A percentile compares a stretch with the other conserved stretches of the same genome.
Evolutionary conservation across 2,329 filamentous ascomycete genomes (phyloP).

Genomic region (Hansfordia pulvinata): DNA sequence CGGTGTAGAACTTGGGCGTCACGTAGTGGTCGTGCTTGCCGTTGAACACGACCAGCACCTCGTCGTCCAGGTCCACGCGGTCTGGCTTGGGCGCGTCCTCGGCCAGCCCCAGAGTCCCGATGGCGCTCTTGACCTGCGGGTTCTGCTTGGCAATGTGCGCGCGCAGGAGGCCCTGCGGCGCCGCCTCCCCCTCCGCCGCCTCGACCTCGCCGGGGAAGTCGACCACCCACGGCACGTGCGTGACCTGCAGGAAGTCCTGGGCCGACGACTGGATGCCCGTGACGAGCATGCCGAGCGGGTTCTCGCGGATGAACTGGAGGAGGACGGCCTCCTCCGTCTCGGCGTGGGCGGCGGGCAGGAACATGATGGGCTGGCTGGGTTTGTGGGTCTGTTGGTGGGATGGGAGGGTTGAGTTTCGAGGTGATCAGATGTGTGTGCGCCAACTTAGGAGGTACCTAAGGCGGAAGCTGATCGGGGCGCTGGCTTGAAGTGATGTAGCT

Average conservation of each 20-base stretch:
- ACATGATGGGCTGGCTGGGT: too few relatives aligned
- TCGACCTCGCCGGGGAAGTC: conserved; percentile 29
- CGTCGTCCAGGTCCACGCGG: conserved; percentile 24
- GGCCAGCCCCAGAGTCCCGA: conserved; percentile 24
- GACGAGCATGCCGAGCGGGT: conserved; percentile 49
- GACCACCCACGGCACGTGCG: conserved; percentile 46
- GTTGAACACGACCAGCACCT: conserved; percentile 52
- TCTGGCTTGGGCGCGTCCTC: neutral
- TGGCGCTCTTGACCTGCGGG: conserved; percentile 48
- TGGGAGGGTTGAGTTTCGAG: too few relatives aligned
- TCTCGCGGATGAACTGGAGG: conserved; percentile 40
- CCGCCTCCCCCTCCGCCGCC: conserved; percentile 25
- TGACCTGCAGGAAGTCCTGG: conserved; percentile 39
- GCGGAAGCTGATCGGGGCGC: too few relatives aligned
- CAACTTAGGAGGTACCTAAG: too few relatives aligned
- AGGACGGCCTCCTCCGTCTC: conserved; percentile 35
- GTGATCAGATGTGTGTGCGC: too few relatives aligned
- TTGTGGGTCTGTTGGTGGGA: too few relatives aligned
- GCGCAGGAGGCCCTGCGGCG: conserved; percentile 31
- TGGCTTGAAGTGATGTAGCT: too few relatives aligned
- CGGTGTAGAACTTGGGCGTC: conserved; percentile 53
- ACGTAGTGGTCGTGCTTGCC: conserved; percentile 46
- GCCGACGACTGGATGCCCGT: conserved; percentile 40
- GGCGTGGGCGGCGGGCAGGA: conserved; percentile 38
- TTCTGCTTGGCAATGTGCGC: conserved; percentile 51